Evolutionary conservation across 2,329 filamentous ascomycete genomes (phyloP), one percentile per base, ranked within the genome.

Genomic region (Neonectria magnoliae): DNA sequence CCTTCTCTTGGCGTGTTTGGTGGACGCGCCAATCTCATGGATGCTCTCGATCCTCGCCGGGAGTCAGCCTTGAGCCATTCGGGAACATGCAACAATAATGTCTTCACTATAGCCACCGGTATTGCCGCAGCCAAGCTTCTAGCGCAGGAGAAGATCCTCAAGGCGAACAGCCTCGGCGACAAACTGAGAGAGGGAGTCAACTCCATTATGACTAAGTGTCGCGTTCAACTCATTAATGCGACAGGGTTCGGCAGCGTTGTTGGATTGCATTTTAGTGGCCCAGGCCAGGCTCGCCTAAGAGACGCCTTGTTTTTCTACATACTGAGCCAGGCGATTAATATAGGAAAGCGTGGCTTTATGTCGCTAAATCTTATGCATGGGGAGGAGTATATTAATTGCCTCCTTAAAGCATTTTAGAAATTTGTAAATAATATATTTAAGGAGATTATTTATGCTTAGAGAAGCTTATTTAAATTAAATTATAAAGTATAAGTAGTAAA

Each of bases 81-180:
- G 0, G 87, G 87, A 0, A 89, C 87, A 0, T 89, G 87, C 76
- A 89, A 90, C 71, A 90, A 90, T 69, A 90, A 90, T 70, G 50
- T 62, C 5, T 76, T 88, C 14, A 82, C 82, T 1, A 89, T 89
- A 87, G 67, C 4, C 10, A 53, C 53, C 10, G 62, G 57, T 6
- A 25, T 60, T 25, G 57, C 57, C 3, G 57, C 38, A 16, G 29
- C 20, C 4, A 41, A 55, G 27, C 11, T 60, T 10, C 4, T 47
- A 5, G 27, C 57, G 6, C 11, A 22, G 22, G 22, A 22, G 22
- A 22, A 22, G 22, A 22, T 22, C 22, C 22, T 22, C 22, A 33
- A 27, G 38, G n/a, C 27, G 10, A 60, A 60, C 20, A 9, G 16
- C 7, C 48, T 60, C n/a, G 57, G 57, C 14, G 57, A 60, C 13